Evolutionary conservation across 148 eudicot genomes (phyloP).

Genomic region (Amaranthus cruentus): DNA sequence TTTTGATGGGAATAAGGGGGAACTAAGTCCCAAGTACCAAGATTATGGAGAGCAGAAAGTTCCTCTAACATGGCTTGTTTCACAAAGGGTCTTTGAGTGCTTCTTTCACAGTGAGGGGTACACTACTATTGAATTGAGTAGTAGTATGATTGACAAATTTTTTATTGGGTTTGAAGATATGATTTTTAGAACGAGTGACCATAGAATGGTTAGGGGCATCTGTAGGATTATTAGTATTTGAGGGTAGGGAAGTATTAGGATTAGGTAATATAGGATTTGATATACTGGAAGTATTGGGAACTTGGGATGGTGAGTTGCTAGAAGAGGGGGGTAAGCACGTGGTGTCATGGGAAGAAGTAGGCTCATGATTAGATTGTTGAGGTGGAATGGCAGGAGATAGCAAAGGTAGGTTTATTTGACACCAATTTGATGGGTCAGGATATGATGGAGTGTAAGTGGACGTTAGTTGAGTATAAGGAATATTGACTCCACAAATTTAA

Average conservation of each 20-base stretch:
- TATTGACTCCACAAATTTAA: not conserved
- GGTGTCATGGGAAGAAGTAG: not conserved
- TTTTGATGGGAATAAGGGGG: no score
- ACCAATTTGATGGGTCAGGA: no score
- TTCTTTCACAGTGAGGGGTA: not conserved
- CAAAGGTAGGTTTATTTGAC: not conserved
- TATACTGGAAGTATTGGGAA: not conserved
- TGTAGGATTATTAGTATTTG: no score
- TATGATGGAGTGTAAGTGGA: no score
- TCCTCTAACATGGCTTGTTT: not conserved
- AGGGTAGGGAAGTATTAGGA: not conserved
- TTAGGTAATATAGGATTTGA: not conserved
- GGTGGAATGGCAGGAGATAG: not conserved
- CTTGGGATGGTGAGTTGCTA: not conserved
- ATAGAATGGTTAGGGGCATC: not conserved
- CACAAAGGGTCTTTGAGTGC: not conserved
- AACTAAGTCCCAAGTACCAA: no score
- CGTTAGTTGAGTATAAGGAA: not conserved
- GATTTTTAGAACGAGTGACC: not conserved
- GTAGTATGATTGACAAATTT: not conserved
- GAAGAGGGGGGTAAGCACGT: not conserved
- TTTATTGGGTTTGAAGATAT: not conserved
- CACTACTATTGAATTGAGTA: not conserved
- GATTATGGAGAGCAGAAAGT: not conserved
- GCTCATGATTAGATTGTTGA: not conserved